These are phyloP conservation scores for Delphinella strobiligena DNA, from an alignment of 2,329 filamentous ascomycete species.

Conservation along the genomic window DNA sequence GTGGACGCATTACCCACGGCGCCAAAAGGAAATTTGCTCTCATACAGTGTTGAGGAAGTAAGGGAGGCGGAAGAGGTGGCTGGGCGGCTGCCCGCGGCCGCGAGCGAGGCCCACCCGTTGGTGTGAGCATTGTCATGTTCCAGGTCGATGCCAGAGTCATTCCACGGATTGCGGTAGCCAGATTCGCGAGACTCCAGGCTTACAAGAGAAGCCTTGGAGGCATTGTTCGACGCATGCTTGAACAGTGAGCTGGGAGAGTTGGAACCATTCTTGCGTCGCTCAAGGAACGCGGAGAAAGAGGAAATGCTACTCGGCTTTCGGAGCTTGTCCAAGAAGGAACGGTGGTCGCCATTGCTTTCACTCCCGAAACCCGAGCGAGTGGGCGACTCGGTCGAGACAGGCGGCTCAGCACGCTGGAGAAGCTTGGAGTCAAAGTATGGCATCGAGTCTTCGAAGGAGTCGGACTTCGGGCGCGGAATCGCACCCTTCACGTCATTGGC, in stretches of 20 bases:
- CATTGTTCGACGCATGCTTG: constrained; percentile 73
- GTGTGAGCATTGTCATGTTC: constrained; percentile 55
- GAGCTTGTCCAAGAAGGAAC: constrained; percentile 80
- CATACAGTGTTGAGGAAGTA: constrained; percentile 42
- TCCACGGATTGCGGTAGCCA: constrained; percentile 83
- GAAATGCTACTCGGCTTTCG: constrained; percentile 92
- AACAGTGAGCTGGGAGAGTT: constrained; percentile 68
- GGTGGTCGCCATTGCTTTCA: constrained; percentile 52
- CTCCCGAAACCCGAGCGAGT: constrained; percentile 76
- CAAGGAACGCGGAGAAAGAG: constrained; percentile 90
- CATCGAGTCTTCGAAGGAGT: constrained; percentile 94
- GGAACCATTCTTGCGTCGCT: constrained; percentile 86
- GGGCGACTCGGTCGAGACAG: constrained; percentile 70
- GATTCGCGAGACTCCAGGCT: constrained; percentile 93
- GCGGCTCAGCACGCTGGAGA: constrained; percentile 77
- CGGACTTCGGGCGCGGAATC: constrained; percentile 96
- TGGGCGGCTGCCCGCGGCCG: constrained; percentile 53
- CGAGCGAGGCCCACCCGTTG: constrained; percentile 30
- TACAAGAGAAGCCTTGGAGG: constrained; percentile 89
- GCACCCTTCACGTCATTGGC: constrained; percentile 77
- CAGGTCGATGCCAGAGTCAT: constrained; percentile 91
- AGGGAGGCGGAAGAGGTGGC: constrained; percentile 52
- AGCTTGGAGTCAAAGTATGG: constrained; percentile 97
- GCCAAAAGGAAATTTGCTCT: constrained; percentile 54
- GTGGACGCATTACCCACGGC: constrained; percentile 27